Evolutionary conservation across 352 stramenopile genomes (phyloP), one percentile per base, ranked within the genome.

Genomic region (Phytopythium montanum): DNA sequence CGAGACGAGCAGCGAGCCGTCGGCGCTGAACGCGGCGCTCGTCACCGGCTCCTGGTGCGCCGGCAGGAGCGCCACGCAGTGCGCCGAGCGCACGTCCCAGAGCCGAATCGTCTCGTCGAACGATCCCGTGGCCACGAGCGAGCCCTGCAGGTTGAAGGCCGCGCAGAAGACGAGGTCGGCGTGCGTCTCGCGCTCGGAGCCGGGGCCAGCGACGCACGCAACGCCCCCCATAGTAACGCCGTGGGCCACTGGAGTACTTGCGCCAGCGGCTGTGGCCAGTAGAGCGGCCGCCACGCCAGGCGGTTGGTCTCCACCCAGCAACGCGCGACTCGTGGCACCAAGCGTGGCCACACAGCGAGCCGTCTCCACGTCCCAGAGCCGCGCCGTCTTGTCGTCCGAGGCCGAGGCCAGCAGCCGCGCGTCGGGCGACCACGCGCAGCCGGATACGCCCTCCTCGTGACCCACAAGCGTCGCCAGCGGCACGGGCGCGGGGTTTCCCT

Each of bases 31-130:
- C 59, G 84, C 75, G 29, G 98, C 91, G 26, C 87, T 89, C 19
- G 96, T 98, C 2, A 99, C 94, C 5, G 97, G 92, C 69, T 99
- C 96, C 31, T 95, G 96, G 69, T 99, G 97, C 1, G 92, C 95
- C 3, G 84, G 78, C 34, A 99, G 75, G n/a, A 82, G 85, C 9
- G 76, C 82, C 3, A 99, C 81, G 52, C 79, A 95, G 29, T 90
- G 86, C 10, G 91, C 94, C 25, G 78, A 95, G 29, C 95, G 86
- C 18, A 98, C 82, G 69, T 99, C 97, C 96, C 96, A 99, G 19
- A 99, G 68, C 56, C 97, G 95, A 42, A 99, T 89, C 9, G 78
- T 97, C 70, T 99, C 95, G 66, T 99, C 97, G 59, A 97, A 98
- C 9, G 85, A 97, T 19, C 85, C 86, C 49, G 81, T 87, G 29